Base-by-base conservation (phyloP, 2,329 filamentous ascomycete species). In the Biscogniauxia mediterranea region DNA sequence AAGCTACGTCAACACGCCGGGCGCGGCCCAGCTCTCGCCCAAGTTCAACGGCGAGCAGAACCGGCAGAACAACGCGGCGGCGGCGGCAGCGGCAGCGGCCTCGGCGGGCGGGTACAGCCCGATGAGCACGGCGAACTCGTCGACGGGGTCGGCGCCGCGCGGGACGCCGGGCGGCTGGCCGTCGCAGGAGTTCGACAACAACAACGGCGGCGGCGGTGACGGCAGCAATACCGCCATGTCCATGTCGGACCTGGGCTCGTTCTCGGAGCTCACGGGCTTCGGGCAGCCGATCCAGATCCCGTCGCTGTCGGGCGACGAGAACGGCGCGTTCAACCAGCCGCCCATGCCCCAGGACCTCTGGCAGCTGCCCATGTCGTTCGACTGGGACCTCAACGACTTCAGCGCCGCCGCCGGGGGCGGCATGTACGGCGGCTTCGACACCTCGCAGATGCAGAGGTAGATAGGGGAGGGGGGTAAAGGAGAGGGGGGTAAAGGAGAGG, bases 341-440 rank as follows among this genome's bases (percentile, higher is more conserved):
- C 89, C 97, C 70, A 86, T 98, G 21, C 94, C 95, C 4, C 92
- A 94, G 69, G 95, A 98, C 76, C 77, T 98, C 25, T 99, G 95
- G 87, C 90, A 94, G 74, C 89, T 98, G 85, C 93, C 94, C 1
- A 96, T 97, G 89, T 96, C 92, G 2, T 83, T 98, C 21, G 94
- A 98, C 73, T 97, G 93, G 93, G 92, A 85, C 71, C 89, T 85
- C 84, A 85, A 85, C 1, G 86, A 88, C 74, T 87, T 89, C 81
- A 87, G 84, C 32, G 85, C 28, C 32, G 85, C 28, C 28, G 28
- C 28, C 28, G 28, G 28, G 28, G 7, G 85, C n/a, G 86, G 85
- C 9, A 80, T 81, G 2, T 88, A 88, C 67, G 15, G 6, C 13
- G 38, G 38, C 13, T 46, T 46, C 11, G 38, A 46, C 11, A 46